These are phyloP conservation scores for Botryotinia convoluta DNA, from an alignment of 2,329 filamentous ascomycete genomes.

Conservation along the genomic window DNA sequence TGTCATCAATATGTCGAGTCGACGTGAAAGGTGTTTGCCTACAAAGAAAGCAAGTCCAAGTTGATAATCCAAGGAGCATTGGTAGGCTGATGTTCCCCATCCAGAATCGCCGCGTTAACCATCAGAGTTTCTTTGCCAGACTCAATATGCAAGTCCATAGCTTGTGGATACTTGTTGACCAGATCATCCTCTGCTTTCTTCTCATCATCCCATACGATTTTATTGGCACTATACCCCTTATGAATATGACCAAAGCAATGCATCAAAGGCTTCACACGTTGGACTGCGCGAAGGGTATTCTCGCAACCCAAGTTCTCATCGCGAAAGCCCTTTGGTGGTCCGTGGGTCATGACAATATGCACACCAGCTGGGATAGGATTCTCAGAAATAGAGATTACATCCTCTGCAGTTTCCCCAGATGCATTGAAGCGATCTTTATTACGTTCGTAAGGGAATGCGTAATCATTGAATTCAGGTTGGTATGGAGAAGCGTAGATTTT, in stretches of 20 bases:
- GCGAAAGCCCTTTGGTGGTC: conserved; percentile 51
- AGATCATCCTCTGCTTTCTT: conserved; percentile 32
- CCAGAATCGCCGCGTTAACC: conserved; percentile 55
- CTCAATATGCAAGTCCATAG: conserved; percentile 35
- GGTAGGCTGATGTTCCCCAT: conserved; percentile 43
- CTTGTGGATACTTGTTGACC: conserved; percentile 40
- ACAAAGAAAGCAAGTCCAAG: not conserved
- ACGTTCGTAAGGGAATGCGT: conserved; percentile 35
- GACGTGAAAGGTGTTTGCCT: not conserved
- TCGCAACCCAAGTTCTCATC: conserved; percentile 59
- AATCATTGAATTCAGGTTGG: conserved; percentile 35
- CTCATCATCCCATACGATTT: conserved; percentile 45
- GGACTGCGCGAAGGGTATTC: conserved; percentile 50
- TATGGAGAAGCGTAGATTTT: conserved; percentile 39
- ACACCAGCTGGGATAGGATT: conserved; percentile 45
- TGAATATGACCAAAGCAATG: conserved; percentile 66
- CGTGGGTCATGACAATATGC: conserved; percentile 61
- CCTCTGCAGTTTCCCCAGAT: conserved; percentile 20
- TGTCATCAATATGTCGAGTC: no score
- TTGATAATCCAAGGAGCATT: conserved; percentile 50
- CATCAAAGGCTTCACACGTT: conserved; percentile 49
- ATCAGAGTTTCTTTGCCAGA: conserved; percentile 53
- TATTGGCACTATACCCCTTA: conserved; percentile 55
- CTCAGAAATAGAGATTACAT: conserved; percentile 24
- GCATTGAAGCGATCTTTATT: conserved; percentile 35